phyloP scores from a whole-genome alignment of 2,329 filamentous ascomycete species.

The Botryosphaeria dothidea region DNA sequence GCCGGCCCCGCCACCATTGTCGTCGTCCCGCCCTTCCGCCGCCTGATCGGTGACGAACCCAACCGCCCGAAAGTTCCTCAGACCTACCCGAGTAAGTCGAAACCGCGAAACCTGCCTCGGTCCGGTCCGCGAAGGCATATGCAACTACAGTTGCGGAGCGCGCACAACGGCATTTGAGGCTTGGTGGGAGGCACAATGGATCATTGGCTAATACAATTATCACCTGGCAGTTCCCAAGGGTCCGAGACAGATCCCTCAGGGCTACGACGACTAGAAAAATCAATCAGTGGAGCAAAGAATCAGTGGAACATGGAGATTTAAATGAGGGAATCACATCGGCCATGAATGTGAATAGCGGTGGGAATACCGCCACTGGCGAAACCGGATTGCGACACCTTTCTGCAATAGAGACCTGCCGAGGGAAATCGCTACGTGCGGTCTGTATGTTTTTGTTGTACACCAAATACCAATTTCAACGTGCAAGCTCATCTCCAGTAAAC shows the following conservation, averaged over 20 bases:
- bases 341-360: not conserved
- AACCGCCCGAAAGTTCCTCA: constrained; percentile 70
- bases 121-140: not conserved
- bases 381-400: not conserved
- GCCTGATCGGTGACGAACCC: constrained; percentile 69
- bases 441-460: constrained; percentile 7
- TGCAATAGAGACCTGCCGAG: not conserved
- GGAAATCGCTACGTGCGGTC: not conserved
- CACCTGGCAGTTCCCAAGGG: constrained; percentile 46
- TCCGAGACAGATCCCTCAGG: constrained; percentile 45
- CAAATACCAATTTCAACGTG: constrained; percentile 4
- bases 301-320: not conserved
- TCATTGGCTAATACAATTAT: constrained; percentile 19
- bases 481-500: not conserved
- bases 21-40: constrained; percentile 72
- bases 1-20: constrained; percentile 71
- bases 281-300: constrained; percentile 13
- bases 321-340: not conserved
- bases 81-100: constrained; percentile 84
- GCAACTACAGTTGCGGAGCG: not conserved
- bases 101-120: not conserved
- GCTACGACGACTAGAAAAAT: constrained; percentile 45
- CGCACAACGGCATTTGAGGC: not conserved
- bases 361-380: not conserved
- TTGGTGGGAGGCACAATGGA: not conserved